Evolutionary conservation across 1,139 yeast species (phyloP).

Genomic region (Candida tetrigidarum): DNA sequence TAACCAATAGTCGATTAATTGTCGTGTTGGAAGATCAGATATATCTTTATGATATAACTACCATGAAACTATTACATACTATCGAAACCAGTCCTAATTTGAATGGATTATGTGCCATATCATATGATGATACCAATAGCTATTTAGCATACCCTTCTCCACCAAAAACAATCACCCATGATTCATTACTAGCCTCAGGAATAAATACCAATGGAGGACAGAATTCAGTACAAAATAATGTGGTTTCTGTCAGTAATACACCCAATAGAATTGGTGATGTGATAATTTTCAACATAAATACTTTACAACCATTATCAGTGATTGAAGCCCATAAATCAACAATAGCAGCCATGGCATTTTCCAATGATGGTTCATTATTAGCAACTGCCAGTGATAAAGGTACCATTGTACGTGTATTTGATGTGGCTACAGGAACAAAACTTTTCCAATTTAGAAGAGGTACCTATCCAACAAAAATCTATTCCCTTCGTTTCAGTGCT

Average conservation of each 20-base stretch:
- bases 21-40: conserved; percentile 86
- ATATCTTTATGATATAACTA: conserved; percentile 84
- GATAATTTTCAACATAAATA: conserved; percentile 75
- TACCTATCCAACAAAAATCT: conserved; percentile 89
- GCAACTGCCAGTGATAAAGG: conserved; percentile 98
- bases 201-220: conserved; percentile 50
- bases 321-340: conserved; percentile 93
- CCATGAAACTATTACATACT: conserved; percentile 86
- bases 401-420: conserved; percentile 85
- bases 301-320: conserved; percentile 84
- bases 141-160: conserved; percentile 91
- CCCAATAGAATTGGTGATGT: conserved; percentile 82
- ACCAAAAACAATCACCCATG: conserved; percentile 52
- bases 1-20: conserved; percentile 74
- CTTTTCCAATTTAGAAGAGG: conserved; percentile 93
- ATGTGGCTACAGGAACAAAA: conserved; percentile 82
- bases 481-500: conserved; percentile 77
- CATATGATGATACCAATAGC: conserved; percentile 65
- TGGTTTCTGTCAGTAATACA: conserved; percentile 48
- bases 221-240: conserved; percentile 46
- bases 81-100: conserved; percentile 83
- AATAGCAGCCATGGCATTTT: conserved; percentile 76
- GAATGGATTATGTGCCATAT: conserved; percentile 62
- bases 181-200: conserved; percentile 45
- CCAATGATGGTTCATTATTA: conserved; percentile 77